Evolutionary conservation across 371 early-diverging fungal genomes (phyloP), one percentile per base, ranked within the genome.

Genomic region (Dichotomocladium elegans): DNA sequence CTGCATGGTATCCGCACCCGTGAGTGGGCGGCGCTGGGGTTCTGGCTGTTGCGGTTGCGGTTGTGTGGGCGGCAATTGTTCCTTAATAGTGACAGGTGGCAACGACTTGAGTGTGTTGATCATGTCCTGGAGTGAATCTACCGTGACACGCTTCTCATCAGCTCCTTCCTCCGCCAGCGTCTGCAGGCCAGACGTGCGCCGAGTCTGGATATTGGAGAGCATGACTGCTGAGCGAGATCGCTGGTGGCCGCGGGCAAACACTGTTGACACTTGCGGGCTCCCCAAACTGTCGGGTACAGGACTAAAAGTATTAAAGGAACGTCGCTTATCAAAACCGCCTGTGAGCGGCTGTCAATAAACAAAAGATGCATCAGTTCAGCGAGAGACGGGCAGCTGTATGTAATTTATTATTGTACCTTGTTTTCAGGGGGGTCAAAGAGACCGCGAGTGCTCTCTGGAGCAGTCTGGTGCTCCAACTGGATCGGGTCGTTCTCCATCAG

Each of bases 381-480:
- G n/a, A 8, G 12, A 22, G 9, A 31, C 17, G 7, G n/a, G 21
- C 31, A 4, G 1, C 6, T 3, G 10, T 28, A 29, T 30, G 28
- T 3, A 30, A 8, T 7, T 37, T 21, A n/a, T 37, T 12, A 6
- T 37, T 24, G 22, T 51, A 40, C 42, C 42, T 51, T 42, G 3
- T 21, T 53, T 12, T 60, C 63, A 14, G 60, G 54, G 43, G 70
- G 45, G 53, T 75, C 76, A 59, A 76, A 76, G 12, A 76, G 50
- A 7, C 76, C 76, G 33, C 76, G 55, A 17, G 76, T 75, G 44
- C 72, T 71, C 52, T 75, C 76, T 46, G 76, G 76, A 45, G 76
- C 76, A 25, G 76, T 68, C 51, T 76, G 76, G 19, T 72, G 70
- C 58, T 74, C 70, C 33, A 68, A 42, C 19, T 55, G 47, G 21